Conservation (phyloP, 2,329 filamentous ascomycete genomes). For the Sporothrix schenckii region DNA sequence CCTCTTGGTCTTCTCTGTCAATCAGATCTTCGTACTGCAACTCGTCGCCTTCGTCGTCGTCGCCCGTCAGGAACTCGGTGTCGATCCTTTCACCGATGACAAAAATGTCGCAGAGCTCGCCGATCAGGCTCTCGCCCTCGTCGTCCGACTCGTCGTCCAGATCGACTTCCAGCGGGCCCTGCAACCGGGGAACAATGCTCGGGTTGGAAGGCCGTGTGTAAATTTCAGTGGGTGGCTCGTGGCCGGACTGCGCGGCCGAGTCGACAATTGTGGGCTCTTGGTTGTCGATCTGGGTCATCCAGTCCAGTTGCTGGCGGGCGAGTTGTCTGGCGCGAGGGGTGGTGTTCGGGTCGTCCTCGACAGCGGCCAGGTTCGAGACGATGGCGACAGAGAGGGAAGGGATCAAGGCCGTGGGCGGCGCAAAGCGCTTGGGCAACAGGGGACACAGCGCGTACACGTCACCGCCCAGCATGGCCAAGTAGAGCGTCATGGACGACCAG, state of each 20-base stretch:
- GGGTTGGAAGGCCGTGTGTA: slow-evolving; percentile 61
- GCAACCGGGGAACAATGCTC: slow-evolving; percentile 61
- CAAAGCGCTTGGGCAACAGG: slow-evolving; percentile 83
- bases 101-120: slow-evolving; percentile 62
- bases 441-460: slow-evolving; percentile 94
- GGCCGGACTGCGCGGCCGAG: slow-evolving; percentile 42
- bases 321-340: slow-evolving; percentile 58
- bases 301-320: slow-evolving; percentile 66
- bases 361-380: slow-evolving; percentile 69
- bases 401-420: slow-evolving; percentile 72
- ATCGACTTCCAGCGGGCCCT: slow-evolving; percentile 64
- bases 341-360: slow-evolving; percentile 61
- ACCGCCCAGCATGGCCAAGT: slow-evolving; percentile 92
- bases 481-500: slow-evolving; percentile 95
- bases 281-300: slow-evolving; percentile 67
- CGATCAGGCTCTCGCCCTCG: slow-evolving; percentile 58
- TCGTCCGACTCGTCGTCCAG: slow-evolving; percentile 58
- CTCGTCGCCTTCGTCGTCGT: slow-evolving; percentile 65
- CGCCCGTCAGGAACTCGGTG: slow-evolving; percentile 62
- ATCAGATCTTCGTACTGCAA: slow-evolving; percentile 38
- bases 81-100: slow-evolving; percentile 66
- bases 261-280: slow-evolving; percentile 64
- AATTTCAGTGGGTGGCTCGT: slow-evolving; percentile 57
- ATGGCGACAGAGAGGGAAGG: slow-evolving; percentile 82
- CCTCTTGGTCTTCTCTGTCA: slow-evolving; percentile 60